phyloP scores from a whole-genome alignment of 2,329 filamentous ascomycete genomes.

The Scytalidium lignicola region DNA sequence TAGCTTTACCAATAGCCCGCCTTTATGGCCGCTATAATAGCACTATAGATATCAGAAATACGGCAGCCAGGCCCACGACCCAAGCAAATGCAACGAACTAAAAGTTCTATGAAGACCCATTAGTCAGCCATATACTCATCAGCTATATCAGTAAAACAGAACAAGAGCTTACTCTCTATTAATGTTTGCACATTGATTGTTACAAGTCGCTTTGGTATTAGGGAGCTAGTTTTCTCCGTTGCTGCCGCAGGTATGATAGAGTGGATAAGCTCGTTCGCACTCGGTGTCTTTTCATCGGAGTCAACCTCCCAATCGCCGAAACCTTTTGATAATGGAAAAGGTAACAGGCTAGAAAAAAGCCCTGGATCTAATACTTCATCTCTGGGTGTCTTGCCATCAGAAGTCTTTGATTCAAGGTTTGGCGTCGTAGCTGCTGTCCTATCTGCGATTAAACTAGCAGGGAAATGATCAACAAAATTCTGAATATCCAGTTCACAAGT shows the following conservation, averaged over 20 bases:
- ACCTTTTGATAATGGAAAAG: background rate
- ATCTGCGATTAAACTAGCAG: background rate
- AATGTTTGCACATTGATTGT: slow-evolving; percentile 26
- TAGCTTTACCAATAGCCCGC: slow-evolving; percentile 2
- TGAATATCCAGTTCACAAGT: slow-evolving; percentile 47
- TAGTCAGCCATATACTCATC: background rate
- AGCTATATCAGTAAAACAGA: background rate
- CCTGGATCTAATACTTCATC: background rate
- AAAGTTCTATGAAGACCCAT: slow-evolving; percentile 22
- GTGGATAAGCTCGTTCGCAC: background rate
- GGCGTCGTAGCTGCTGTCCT: background rate
- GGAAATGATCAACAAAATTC: background rate
- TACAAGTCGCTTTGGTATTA: slow-evolving; percentile 7
- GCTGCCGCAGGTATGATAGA: background rate
- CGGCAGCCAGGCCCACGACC: slow-evolving; percentile 27
- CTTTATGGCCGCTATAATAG: slow-evolving; percentile 21
- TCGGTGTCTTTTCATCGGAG: background rate
- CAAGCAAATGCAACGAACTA: slow-evolving; percentile 22
- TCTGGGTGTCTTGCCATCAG: background rate
- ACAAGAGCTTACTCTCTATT: slow-evolving; percentile 23
- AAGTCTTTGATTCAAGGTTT: background rate
- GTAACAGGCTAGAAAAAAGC: slow-evolving; percentile 1
- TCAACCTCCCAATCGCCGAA: background rate
- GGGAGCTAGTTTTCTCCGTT: too few species aligned
- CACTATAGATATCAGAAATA: slow-evolving; percentile 26